Conservation (phyloP, 2,329 filamentous ascomycete genomes). For the Cyanodermella asteris region DNA sequence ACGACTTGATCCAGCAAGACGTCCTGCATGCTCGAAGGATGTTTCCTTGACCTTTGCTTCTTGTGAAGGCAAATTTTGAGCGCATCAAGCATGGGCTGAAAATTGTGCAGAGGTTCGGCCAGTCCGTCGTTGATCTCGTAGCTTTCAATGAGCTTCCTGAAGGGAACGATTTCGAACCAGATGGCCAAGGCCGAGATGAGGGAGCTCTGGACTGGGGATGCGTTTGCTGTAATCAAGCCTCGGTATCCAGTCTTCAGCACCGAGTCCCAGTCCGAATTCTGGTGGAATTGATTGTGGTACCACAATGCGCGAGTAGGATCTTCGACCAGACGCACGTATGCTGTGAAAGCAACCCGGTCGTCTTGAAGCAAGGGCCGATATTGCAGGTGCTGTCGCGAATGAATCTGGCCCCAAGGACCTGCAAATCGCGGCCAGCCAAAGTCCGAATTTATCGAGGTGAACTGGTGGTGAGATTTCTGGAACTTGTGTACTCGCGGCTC, state of each 20-base stretch:
- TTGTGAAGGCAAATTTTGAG: too few species aligned
- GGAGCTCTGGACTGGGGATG: too few species aligned
- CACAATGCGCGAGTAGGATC: conserved; percentile 39
- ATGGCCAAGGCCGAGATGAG: conserved; percentile 34
- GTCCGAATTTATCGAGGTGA: conserved; percentile 34
- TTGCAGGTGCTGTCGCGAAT: conserved; percentile 32
- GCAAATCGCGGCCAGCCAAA: conserved; percentile 44
- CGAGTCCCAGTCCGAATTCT: too few species aligned
- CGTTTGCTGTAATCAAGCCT: conserved; percentile 24
- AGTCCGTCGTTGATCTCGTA: too few species aligned
- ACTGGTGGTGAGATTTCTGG: conserved; percentile 35
- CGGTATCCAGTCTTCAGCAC: too few species aligned
- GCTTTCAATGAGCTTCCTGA: conserved; percentile 35
- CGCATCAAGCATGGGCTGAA: too few species aligned
- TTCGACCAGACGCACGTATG: conserved; percentile 37
- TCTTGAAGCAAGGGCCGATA: conserved; percentile 36
- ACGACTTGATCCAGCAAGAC: too few species aligned
- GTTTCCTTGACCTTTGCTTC: too few species aligned
- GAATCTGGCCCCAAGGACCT: conserved; percentile 35
- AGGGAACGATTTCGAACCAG: conserved; percentile 36
- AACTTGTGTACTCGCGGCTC: conserved; percentile 37
- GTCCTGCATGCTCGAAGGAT: too few species aligned
- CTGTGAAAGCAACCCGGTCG: conserved; percentile 39
- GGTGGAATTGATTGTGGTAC: conserved; percentile 38
- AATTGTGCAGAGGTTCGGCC: too few species aligned